Conservation (phyloP, 805 yeast genomes). For the Candida gorgasii region DNA sequence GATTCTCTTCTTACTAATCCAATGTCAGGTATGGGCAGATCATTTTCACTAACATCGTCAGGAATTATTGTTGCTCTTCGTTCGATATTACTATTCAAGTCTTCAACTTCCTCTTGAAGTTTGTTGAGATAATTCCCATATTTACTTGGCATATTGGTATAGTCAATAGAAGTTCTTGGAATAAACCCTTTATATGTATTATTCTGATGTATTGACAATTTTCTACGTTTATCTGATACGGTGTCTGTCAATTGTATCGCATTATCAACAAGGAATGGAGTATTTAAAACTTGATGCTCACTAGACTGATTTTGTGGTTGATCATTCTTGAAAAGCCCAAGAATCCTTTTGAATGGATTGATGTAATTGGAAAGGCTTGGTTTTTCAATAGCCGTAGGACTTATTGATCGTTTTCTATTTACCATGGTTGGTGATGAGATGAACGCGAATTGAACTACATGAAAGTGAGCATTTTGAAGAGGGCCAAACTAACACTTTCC, state of each 20-base stretch:
- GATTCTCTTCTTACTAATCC: slow-evolving; percentile 13
- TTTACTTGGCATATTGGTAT: slow-evolving; percentile 7
- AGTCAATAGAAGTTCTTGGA: slow-evolving; percentile 28
- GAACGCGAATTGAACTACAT: slow-evolving; percentile 1
- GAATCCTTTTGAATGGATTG: slow-evolving; percentile 1
- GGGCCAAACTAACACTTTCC: no score
- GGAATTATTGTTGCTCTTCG: slow-evolving; percentile 21
- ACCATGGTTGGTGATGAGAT: slow-evolving; percentile 5
- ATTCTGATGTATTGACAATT: slow-evolving; percentile 25
- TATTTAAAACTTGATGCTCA: neutral
- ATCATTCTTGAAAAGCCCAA: slow-evolving; percentile 1
- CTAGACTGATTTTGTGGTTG: neutral
- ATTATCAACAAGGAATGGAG: neutral
- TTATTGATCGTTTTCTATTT: slow-evolving; percentile 19
- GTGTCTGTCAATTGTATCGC: slow-evolving; percentile 1
- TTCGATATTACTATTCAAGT: slow-evolving; percentile 21
- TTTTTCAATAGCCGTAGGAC: slow-evolving; percentile 15
- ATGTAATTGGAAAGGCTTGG: neutral
- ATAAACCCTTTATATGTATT: slow-evolving; percentile 12
- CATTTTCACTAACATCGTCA: slow-evolving; percentile 7
- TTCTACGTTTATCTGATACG: slow-evolving; percentile 27
- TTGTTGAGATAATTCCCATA: slow-evolving; percentile 13
- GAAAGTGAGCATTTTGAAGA: no score
- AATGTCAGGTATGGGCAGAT: slow-evolving; percentile 19
- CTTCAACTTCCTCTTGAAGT: slow-evolving; percentile 22